phyloP scores from a whole-genome alignment of 352 stramenopile species.

The Pythium phragmiticola region DNA sequence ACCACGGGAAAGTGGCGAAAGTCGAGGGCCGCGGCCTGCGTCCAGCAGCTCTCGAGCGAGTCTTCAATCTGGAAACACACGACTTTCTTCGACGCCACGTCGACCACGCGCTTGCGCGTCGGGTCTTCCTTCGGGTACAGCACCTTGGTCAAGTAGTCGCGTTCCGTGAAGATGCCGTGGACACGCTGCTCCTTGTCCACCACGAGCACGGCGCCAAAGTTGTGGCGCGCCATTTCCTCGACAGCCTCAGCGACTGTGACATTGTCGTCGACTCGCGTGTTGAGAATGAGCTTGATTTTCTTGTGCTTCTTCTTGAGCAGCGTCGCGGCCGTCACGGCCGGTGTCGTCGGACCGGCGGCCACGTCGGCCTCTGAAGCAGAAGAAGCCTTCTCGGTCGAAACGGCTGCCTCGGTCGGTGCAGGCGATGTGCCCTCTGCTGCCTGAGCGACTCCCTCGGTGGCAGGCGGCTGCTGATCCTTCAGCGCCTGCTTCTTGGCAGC shows the following conservation, averaged over 20 bases:
- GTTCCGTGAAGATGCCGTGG: slow-evolving; percentile 83
- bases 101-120: slow-evolving; percentile 46
- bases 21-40: slow-evolving; percentile 57
- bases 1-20: slow-evolving; percentile 86
- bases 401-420: not conserved
- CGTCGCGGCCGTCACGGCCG: slow-evolving; percentile 56
- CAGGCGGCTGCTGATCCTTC: slow-evolving; percentile 12
- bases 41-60: slow-evolving; percentile 77
- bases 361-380: slow-evolving; percentile 1
- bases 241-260: slow-evolving; percentile 72
- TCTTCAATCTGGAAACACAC: slow-evolving; percentile 75
- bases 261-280: slow-evolving; percentile 79
- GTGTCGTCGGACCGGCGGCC: slow-evolving; percentile 6
- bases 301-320: slow-evolving; percentile 86
- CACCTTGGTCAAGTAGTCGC: slow-evolving; percentile 82
- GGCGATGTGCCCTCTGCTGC: not conserved
- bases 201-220: slow-evolving; percentile 81
- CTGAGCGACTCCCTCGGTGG: not conserved
- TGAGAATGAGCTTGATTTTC: slow-evolving; percentile 77
- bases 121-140: slow-evolving; percentile 70
- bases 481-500: slow-evolving; percentile 44
- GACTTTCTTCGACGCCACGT: slow-evolving; percentile 57
- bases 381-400: slow-evolving; percentile 6
- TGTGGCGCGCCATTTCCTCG: slow-evolving; percentile 69
- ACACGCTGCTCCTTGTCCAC: slow-evolving; percentile 85